Evolutionary conservation across 1,284 basidiomycete genomes (phyloP).

Genomic region (Nidula niveotomentosa): DNA sequence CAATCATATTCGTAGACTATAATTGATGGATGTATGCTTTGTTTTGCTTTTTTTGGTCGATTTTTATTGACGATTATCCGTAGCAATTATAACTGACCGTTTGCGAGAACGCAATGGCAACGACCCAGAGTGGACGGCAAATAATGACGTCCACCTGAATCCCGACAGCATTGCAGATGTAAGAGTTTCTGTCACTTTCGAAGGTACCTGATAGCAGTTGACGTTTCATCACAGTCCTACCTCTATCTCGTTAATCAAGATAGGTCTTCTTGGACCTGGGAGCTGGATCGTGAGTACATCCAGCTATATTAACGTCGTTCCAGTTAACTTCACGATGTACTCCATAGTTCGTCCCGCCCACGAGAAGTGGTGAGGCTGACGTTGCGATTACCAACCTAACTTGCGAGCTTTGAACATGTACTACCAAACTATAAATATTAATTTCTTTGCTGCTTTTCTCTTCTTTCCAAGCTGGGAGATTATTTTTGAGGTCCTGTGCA

Average conservation of each 20-base stretch:
- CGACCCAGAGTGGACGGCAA: slow-evolving; percentile 41
- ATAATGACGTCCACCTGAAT: slow-evolving; percentile 47
- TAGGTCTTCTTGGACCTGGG: slow-evolving; percentile 65
- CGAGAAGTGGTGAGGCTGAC: slow-evolving; percentile 38
- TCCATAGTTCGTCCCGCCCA: slow-evolving; percentile 42
- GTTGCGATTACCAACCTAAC: too few species aligned
- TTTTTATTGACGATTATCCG: neutral
- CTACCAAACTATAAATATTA: too few species aligned
- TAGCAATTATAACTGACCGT: slow-evolving; percentile 50
- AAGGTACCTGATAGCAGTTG: slow-evolving; percentile 8
- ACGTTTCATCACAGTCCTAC: slow-evolving; percentile 41
- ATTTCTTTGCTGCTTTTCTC: too few species aligned
- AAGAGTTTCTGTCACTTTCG: slow-evolving; percentile 13
- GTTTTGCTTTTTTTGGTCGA: neutral
- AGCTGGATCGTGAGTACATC: slow-evolving; percentile 57
- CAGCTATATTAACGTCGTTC: neutral
- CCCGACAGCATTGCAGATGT: slow-evolving; percentile 71
- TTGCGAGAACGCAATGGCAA: slow-evolving; percentile 16
- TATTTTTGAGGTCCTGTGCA: too few species aligned
- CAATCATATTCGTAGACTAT: slow-evolving; percentile 38
- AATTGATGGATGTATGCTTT: slow-evolving; percentile 52
- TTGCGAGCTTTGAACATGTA: too few species aligned
- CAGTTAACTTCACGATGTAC: neutral
- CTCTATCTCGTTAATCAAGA: slow-evolving; percentile 60
- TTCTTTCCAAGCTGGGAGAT: too few species aligned